Evolutionary conservation across 192 early-diverging fungal species (phyloP).

Genomic region (Thoreauomyces humboldtii): DNA sequence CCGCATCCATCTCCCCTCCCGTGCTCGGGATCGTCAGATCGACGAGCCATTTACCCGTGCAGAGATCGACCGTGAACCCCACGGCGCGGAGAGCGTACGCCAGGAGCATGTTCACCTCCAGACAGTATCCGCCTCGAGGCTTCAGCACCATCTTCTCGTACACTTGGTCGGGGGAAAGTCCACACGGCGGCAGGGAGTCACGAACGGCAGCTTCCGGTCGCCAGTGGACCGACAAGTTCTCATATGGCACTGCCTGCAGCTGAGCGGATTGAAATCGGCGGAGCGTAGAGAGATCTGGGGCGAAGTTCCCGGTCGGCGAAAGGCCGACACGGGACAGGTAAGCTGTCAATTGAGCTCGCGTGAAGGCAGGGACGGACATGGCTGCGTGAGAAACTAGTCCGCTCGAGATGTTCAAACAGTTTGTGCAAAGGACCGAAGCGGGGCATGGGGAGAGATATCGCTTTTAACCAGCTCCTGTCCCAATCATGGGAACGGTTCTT

Average conservation of each 20-base stretch:
- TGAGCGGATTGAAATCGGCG: neutral
- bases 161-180: neutral
- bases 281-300: neutral
- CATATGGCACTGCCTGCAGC: neutral
- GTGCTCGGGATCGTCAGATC: neutral
- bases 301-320: neutral
- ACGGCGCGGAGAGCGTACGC: neutral
- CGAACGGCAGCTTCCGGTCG: neutral
- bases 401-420: no score
- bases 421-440: no score
- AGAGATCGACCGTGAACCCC: neutral
- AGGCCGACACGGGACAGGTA: neutral
- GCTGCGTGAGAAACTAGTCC: no score
- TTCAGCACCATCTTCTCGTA: neutral
- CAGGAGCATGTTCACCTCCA: neutral
- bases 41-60: neutral
- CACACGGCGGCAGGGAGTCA: neutral
- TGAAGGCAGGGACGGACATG: neutral
- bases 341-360: neutral
- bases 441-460: no score
- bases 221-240: slow-evolving; percentile 8
- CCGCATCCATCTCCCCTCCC: neutral
- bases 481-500: no score
- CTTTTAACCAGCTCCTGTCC: no score
- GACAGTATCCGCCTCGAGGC: neutral